These are phyloP conservation scores for Ocimum tenuiflorum DNA, from an alignment of 257 asterid genomes.

Conservation along the genomic window DNA sequence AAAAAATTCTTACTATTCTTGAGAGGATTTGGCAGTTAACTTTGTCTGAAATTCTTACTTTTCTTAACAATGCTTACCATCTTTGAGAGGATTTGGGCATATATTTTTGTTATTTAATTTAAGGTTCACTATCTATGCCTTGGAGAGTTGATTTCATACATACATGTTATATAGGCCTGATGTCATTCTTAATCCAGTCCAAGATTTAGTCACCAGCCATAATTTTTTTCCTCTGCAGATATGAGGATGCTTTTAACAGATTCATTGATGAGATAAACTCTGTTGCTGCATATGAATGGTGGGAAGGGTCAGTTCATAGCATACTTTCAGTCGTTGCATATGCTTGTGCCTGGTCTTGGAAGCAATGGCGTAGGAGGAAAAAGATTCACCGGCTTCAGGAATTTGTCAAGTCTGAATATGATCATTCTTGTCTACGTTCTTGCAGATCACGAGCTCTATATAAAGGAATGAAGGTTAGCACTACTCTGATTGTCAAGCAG, in stretches of 20 bases:
- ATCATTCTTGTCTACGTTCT: slow-evolving; percentile 88
- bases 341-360: slow-evolving; percentile 99
- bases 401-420: slow-evolving; percentile 86
- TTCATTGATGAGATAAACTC: slow-evolving; percentile 84
- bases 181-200: background rate
- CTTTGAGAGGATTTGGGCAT: slow-evolving; percentile 8
- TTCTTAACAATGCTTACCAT: background rate
- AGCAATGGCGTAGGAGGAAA: slow-evolving; percentile 94
- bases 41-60: slow-evolving; percentile 6
- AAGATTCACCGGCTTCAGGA: slow-evolving; percentile 84
- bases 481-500: slow-evolving; percentile 15
- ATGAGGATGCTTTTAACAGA: slow-evolving; percentile 95
- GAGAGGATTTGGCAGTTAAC: slow-evolving; percentile 9
- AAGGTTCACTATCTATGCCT: slow-evolving; percentile 1
- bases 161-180: background rate
- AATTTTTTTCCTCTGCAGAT: slow-evolving; percentile 41
- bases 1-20: background rate
- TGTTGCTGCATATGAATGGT: slow-evolving; percentile 94
- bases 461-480: slow-evolving; percentile 91
- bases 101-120: background rate
- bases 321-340: slow-evolving; percentile 82
- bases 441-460: slow-evolving; percentile 92
- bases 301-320: slow-evolving; percentile 99
- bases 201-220: slow-evolving; percentile 12
- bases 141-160: background rate